These are phyloP conservation scores for Nitzschia sp. DNA, from an alignment of 108 stramenopile genomes.

Conservation along the genomic window DNA sequence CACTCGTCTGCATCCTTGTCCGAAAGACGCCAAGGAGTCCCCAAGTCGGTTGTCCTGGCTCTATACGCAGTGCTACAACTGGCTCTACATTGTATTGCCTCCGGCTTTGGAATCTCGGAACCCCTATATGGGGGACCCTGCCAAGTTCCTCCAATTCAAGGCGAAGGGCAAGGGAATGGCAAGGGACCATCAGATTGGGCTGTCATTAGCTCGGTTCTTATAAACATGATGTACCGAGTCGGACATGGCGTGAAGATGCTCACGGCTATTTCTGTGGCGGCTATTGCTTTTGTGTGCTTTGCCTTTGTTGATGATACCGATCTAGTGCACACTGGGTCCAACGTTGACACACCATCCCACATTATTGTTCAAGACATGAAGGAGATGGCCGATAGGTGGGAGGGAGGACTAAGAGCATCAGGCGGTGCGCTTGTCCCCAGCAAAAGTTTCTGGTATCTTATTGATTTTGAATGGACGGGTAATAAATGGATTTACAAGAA, in stretches of 20 bases:
- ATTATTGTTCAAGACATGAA: neutral
- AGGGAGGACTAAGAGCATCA: neutral
- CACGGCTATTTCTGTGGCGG: neutral
- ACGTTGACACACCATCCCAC: neutral
- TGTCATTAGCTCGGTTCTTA: neutral
- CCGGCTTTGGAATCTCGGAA: constrained; percentile 2
- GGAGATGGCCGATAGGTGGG: neutral
- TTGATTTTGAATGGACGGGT: constrained; percentile 7
- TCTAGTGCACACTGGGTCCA: no score
- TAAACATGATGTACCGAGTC: neutral
- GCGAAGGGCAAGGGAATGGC: constrained; percentile 11
- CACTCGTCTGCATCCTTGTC: neutral
- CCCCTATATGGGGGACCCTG: neutral
- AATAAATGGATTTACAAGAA: no score
- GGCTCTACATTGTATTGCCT: neutral
- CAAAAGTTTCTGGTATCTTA: constrained; percentile 14
- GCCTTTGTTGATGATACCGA: constrained; percentile 11
- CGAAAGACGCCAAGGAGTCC: neutral
- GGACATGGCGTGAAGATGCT: constrained; percentile 9
- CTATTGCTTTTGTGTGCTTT: neutral
- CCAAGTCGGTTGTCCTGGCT: neutral
- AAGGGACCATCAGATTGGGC: neutral
- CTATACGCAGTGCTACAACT: neutral
- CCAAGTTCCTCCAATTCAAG: neutral
- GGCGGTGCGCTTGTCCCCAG: constrained; percentile 12